Percentiles rank a stretch among this genome's conserved stretches.
phyloP scores from a whole-genome alignment of 257 asterid species.

The Lavandula angustifolia region DNA sequence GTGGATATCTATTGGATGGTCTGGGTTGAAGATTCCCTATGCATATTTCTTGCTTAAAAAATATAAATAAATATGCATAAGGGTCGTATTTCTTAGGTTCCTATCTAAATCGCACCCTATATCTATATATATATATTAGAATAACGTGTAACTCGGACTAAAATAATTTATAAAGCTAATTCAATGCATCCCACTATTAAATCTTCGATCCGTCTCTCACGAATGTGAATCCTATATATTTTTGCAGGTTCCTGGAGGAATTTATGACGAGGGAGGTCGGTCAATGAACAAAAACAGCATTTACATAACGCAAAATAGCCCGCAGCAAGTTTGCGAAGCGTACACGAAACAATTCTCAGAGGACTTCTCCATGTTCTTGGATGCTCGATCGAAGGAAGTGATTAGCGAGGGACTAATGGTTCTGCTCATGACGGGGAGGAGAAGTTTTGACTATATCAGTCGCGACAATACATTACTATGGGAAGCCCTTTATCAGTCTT shows the following conservation, averaged over 20 bases:
- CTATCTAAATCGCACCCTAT: too few relatives aligned
- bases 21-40: too few relatives aligned
- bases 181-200: too few relatives aligned
- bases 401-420: slow-evolving; percentile 53
- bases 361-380: slow-evolving; percentile 52
- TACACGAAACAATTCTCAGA: slow-evolving; percentile 47
- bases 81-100: too few relatives aligned
- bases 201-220: too few relatives aligned
- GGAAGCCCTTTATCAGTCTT: slow-evolving; percentile 50
- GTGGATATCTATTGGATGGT: too few relatives aligned
- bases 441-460: slow-evolving; percentile 34
- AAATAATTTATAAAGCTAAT: too few relatives aligned
- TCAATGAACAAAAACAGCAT: slow-evolving; percentile 49
- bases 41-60: too few relatives aligned
- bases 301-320: slow-evolving; percentile 51
- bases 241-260: slow-evolving; percentile 51
- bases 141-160: too few relatives aligned
- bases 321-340: slow-evolving; percentile 42
- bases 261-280: slow-evolving; percentile 44
- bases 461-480: slow-evolving; percentile 50
- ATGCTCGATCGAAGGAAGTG: slow-evolving; percentile 48
- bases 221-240: background rate
- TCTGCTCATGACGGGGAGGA: slow-evolving; percentile 47
- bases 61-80: too few relatives aligned
- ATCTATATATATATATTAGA: too few relatives aligned